Percentiles rank a stretch among this genome's conserved stretches.
Conservation (phyloP, 306 rosid genomes). For the Oemleria cerasiformis region DNA sequence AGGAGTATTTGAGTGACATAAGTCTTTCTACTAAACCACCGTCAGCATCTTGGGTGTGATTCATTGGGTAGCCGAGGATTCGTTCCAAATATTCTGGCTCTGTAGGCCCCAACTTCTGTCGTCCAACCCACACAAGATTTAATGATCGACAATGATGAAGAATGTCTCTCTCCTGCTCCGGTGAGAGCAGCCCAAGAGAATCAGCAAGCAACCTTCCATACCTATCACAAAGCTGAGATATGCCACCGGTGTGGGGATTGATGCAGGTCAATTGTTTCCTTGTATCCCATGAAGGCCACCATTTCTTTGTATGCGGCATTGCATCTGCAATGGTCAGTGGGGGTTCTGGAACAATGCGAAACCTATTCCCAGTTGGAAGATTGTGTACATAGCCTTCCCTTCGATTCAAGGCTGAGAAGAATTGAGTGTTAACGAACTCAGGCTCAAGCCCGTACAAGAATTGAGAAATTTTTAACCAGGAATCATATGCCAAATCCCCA, state of each 20-base stretch:
- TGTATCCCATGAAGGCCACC: conserved; percentile 96
- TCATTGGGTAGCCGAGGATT: conserved; percentile 72
- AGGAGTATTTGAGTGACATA: conserved; percentile 52
- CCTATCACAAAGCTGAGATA: conserved; percentile 59
- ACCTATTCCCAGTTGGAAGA: conserved; percentile 76
- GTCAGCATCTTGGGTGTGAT: conserved; percentile 58
- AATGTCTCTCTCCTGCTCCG: conserved; percentile 61
- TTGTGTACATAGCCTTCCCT: conserved; percentile 88
- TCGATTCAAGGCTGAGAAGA: conserved; percentile 72
- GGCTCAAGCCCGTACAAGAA: conserved; percentile 72
- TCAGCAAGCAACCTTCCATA: conserved; percentile 45
- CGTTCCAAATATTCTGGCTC: conserved; percentile 66
- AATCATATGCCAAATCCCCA: conserved; percentile 45
- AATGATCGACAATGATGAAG: conserved; percentile 51
- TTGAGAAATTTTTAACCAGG: conserved; percentile 72
- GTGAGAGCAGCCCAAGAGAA: conserved; percentile 45
- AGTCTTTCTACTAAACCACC: conserved; percentile 55
- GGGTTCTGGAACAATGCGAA: conserved; percentile 52
- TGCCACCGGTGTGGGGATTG: conserved; percentile 55
- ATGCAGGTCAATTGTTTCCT: conserved; percentile 66
- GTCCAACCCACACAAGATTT: conserved; percentile 80
- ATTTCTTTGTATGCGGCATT: conserved; percentile 60
- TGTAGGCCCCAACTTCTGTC: conserved; percentile 48
- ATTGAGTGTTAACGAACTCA: conserved; percentile 60
- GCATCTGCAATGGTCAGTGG: conserved; percentile 73